Base-by-base conservation (phyloP, 441 rosid species). In the Mallotus japonicus region DNA sequence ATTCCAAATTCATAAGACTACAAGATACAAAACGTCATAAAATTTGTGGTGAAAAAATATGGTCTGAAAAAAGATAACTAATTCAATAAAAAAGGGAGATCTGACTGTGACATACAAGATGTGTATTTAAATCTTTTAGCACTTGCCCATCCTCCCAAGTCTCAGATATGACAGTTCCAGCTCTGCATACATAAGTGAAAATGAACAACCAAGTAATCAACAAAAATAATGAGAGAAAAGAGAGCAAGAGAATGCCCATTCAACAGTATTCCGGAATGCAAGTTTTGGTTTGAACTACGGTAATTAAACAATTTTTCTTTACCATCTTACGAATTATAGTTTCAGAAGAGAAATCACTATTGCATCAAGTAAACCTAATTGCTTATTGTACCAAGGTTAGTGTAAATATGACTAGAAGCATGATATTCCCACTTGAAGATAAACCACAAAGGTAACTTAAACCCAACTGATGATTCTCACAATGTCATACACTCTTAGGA, bases 91-190 rank as follows among this genome's bases (percentile, higher is more conserved):
- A 60, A 65, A 16, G 20, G 20, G 55, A 55, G 72, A 49, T 53
- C 11, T 5, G 62, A 68, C 9, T 22, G 47, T 9, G 16, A 73
- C 97, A 50, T 83, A 96, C 99, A 65, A 96, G 97, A 77, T 93
- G 97, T 83, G 84, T 75, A 85, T 96, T 96, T 79, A 93, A 73
- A 86, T 96, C 99, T 85, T 93, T 96, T 78, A 96, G 83, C 53
- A 87, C 85, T 80, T 92, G 99, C 60, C 98, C 99, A 73, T 96
- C 99, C 85, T 96, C 99, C 99, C 99, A 96, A 2, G 97, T 92
- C 85, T 96, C 99, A 78, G 98, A 87, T 83, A 96, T 88, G 80
- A 96, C 80, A 46, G 99, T 93, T 80, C 99, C 99, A 65, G 99
- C 92, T 85, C 99, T 96, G 88, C 82, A 81, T 78, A 64, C 73